phyloP scores from a whole-genome alignment of 1,284 basidiomycete species.

The Meira nashicola region DNA sequence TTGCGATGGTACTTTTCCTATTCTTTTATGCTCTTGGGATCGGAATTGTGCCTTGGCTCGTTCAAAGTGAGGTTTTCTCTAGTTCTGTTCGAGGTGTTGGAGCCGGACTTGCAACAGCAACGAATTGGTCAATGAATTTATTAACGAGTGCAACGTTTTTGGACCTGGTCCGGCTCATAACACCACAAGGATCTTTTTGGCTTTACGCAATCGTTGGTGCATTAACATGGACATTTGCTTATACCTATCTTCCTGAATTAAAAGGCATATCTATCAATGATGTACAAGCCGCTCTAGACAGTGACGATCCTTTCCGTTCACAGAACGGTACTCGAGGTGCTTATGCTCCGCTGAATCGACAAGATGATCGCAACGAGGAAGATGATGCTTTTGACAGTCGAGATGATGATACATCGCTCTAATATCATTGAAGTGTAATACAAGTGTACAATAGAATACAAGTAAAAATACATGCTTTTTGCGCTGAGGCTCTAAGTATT shows the following conservation, averaged over 20 bases:
- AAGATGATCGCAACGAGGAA: not conserved
- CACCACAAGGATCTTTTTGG: slow-evolving; percentile 28
- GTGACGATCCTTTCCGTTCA: not conserved
- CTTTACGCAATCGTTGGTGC: slow-evolving; percentile 27
- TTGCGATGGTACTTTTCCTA: slow-evolving; percentile 17
- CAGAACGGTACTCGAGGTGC: not conserved
- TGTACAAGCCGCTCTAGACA: slow-evolving; percentile 12
- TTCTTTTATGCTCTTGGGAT: slow-evolving; percentile 39
- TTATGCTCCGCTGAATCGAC: not conserved
- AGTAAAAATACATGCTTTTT: no score
- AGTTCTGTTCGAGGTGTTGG: slow-evolving; percentile 26
- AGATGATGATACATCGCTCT: no score
- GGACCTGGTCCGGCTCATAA: slow-evolving; percentile 21
- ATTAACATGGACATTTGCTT: slow-evolving; percentile 33
- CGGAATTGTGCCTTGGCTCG: slow-evolving; percentile 41
- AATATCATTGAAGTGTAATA: no score
- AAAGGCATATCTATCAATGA: slow-evolving; percentile 26
- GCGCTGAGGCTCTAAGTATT: no score
- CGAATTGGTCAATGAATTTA: slow-evolving; percentile 21
- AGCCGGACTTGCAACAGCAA: slow-evolving; percentile 31
- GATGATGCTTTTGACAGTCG: not conserved
- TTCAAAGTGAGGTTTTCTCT: slow-evolving; percentile 39
- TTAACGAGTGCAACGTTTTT: slow-evolving; percentile 16
- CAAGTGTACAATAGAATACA: no score
- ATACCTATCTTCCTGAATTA: slow-evolving; percentile 30